Conservation (phyloP, 345 rosid species). For the Leavenworthia alabamica region DNA sequence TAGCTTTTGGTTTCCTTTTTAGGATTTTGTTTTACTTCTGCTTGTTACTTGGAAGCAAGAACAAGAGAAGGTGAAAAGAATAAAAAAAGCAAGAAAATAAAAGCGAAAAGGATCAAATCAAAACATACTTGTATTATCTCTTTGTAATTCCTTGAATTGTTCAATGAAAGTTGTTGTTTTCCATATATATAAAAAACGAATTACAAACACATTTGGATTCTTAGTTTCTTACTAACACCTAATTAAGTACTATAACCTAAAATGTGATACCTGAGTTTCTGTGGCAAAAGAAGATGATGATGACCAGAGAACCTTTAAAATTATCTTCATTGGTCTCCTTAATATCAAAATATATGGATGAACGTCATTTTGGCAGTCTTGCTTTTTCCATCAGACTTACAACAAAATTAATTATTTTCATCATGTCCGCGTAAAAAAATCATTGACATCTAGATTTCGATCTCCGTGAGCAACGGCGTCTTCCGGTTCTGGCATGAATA, state of each 20-base stretch:
- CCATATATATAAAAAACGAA: slow-evolving; percentile 25
- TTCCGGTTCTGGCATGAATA: slow-evolving; percentile 89
- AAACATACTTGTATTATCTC: slow-evolving; percentile 10
- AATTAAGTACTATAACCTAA: slow-evolving; percentile 21
- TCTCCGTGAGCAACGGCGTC: slow-evolving; percentile 97
- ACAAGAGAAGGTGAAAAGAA: slow-evolving; percentile 57
- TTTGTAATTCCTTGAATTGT: slow-evolving; percentile 8
- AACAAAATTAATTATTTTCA: slow-evolving; percentile 13
- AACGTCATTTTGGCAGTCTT: slow-evolving; percentile 1
- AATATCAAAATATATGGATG: slow-evolving; percentile 10
- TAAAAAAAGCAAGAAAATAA: background rate
- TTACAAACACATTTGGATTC: slow-evolving; percentile 16
- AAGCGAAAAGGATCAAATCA: background rate
- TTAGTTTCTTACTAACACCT: slow-evolving; percentile 5
- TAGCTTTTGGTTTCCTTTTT: slow-evolving; percentile 87
- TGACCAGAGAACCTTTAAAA: background rate
- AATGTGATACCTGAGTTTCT: slow-evolving; percentile 25
- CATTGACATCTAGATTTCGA: slow-evolving; percentile 76
- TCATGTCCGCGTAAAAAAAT: slow-evolving; percentile 63
- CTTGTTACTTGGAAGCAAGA: slow-evolving; percentile 83
- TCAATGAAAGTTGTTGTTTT: background rate
- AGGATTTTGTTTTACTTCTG: slow-evolving; percentile 73
- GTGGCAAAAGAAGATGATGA: background rate
- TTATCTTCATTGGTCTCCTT: slow-evolving; percentile 12
- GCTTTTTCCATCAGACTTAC: slow-evolving; percentile 16